A percentile compares a stretch with the other conserved stretches of the same genome.
Conservation (phyloP, 1,284 basidiomycete genomes). For the Butyriboletus appendiculatus region DNA sequence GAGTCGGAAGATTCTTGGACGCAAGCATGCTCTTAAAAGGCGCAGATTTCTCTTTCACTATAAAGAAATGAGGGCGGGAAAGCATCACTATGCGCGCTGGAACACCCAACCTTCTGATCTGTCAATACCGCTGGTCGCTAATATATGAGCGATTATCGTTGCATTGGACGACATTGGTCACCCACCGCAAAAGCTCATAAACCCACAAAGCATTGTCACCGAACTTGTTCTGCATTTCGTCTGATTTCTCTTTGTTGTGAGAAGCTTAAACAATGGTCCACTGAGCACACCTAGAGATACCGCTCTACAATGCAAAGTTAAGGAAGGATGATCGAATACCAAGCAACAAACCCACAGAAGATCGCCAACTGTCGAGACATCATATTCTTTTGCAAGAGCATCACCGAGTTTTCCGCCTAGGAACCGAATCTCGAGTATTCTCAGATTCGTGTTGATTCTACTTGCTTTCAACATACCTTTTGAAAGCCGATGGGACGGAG, state of each 20-base stretch:
- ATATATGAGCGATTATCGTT: background rate
- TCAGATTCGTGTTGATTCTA: background rate
- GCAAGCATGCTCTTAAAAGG: conserved; percentile 92
- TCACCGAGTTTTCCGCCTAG: conserved; percentile 94
- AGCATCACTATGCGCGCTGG: background rate
- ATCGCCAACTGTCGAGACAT: conserved; percentile 87
- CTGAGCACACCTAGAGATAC: conserved; percentile 47
- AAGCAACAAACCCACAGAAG: conserved; percentile 58
- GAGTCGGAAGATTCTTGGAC: conserved; percentile 85
- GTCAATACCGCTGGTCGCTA: conserved; percentile 75
- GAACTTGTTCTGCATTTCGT: conserved; percentile 83
- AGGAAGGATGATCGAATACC: background rate
- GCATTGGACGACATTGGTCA: background rate
- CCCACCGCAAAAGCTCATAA: conserved; percentile 77
- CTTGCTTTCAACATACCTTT: conserved; percentile 54
- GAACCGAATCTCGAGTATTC: conserved; percentile 75
- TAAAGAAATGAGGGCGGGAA: conserved; percentile 2
- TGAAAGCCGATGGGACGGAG: conserved; percentile 83
- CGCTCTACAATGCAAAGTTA: conserved; percentile 34
- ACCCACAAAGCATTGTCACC: conserved; percentile 90
- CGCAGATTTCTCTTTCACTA: conserved; percentile 84
- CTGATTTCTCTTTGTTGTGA: conserved; percentile 35
- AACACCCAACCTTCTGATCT: conserved; percentile 72
- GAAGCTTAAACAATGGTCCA: background rate
- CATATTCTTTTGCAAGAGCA: conserved; percentile 85